Evolutionary conservation across 2,329 filamentous ascomycete genomes (phyloP).

Genomic region (Diplodia seriata): DNA sequence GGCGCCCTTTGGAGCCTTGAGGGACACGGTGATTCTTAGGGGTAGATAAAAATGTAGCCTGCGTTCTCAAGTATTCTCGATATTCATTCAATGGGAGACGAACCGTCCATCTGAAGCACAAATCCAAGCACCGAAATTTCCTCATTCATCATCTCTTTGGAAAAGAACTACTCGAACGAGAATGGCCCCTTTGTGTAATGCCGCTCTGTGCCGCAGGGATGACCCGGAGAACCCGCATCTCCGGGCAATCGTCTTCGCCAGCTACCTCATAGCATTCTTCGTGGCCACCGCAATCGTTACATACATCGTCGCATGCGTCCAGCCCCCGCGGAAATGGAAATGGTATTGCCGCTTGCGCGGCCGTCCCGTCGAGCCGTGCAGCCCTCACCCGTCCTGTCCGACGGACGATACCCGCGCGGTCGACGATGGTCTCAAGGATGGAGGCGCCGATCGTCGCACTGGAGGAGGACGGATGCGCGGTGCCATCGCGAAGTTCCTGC

Average conservation of each 20-base stretch:
- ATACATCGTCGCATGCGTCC: conserved; percentile 11
- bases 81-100: background rate
- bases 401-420: background rate
- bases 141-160: background rate
- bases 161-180: background rate
- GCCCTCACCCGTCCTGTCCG: background rate
- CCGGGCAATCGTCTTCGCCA: background rate
- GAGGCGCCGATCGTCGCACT: too few relatives aligned
- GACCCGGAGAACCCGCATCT: background rate
- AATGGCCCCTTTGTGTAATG: background rate
- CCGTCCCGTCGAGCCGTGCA: background rate
- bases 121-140: background rate
- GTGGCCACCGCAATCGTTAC: conserved; percentile 4
- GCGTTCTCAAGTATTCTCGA: background rate
- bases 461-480: background rate
- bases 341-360: conserved; percentile 10
- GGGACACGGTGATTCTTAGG: background rate
- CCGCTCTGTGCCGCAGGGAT: background rate
- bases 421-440: background rate
- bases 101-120: background rate
- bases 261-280: conserved; percentile 13
- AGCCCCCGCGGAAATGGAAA: conserved; percentile 10
- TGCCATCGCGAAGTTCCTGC: background rate
- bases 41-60: background rate
- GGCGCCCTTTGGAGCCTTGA: background rate